A percentile compares a stretch with the other conserved stretches of the same genome.
These are phyloP conservation scores for Phytophthora hybrid DNA, from an alignment of 352 stramenopile species.

Conservation along the genomic window DNA sequence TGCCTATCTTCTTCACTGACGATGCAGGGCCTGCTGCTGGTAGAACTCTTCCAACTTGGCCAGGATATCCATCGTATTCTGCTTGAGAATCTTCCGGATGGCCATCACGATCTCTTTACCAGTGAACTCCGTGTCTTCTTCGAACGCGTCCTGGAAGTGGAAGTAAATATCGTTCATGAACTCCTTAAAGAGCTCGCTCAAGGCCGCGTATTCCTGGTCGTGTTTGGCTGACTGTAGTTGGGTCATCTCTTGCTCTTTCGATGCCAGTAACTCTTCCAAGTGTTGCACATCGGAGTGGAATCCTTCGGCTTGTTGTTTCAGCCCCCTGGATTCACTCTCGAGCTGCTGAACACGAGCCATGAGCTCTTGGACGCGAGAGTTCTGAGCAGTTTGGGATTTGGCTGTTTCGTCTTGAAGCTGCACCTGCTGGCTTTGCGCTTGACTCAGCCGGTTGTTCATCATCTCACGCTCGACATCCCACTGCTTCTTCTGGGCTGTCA, in stretches of 20 bases:
- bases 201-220: conserved; percentile 60
- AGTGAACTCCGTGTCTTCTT: conserved; percentile 85
- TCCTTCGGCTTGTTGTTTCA: conserved; percentile 61
- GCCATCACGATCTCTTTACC: conserved; percentile 86
- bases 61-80: conserved; percentile 85
- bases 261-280: conserved; percentile 56
- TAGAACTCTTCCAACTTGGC: conserved; percentile 79
- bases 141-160: conserved; percentile 85
- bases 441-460: conserved; percentile 55
- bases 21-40: conserved; percentile 53
- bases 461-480: conserved; percentile 62
- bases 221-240: conserved; percentile 55
- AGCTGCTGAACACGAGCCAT: conserved; percentile 60
- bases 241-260: conserved; percentile 61
- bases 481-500: conserved; percentile 53
- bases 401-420: conserved; percentile 73
- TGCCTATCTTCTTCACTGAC: conserved; percentile 20
- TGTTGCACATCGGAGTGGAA: conserved; percentile 52
- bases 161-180: conserved; percentile 92
- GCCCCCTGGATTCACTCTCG: conserved; percentile 40
- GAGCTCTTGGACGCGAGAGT: conserved; percentile 59
- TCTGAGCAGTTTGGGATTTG: conserved; percentile 53
- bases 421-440: conserved; percentile 56
- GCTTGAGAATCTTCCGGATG: conserved; percentile 86
- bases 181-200: conserved; percentile 82